Evolutionary conservation across 306 rosid genomes (phyloP).

Genomic region (Quercus aquifolioides): DNA sequence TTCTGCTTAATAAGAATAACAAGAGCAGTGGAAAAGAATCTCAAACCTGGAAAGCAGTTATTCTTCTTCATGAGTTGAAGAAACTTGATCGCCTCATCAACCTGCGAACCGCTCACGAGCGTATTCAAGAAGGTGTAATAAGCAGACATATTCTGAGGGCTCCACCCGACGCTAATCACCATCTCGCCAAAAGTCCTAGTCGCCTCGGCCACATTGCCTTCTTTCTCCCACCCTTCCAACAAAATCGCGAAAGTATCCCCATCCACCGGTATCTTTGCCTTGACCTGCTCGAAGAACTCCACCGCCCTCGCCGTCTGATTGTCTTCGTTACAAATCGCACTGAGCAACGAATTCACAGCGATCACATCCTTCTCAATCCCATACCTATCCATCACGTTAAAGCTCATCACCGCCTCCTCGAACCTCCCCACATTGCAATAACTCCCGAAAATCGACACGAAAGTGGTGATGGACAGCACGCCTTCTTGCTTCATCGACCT

Average conservation of each 20-base stretch:
- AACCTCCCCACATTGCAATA: constrained; percentile 52
- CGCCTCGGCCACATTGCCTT: constrained; percentile 47
- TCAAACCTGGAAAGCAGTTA: constrained; percentile 62
- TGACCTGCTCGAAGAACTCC: constrained; percentile 44
- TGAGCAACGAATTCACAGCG: constrained; percentile 55
- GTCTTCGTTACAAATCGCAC: constrained; percentile 52
- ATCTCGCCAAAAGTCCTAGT: constrained; percentile 49
- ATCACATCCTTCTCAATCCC: constrained; percentile 43
- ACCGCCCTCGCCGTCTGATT: constrained; percentile 36
- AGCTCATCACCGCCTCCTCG: constrained; percentile 59
- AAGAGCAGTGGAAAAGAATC: constrained; percentile 52
- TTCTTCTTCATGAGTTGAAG: constrained; percentile 50
- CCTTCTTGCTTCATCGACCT: constrained; percentile 61
- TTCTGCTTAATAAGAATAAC: constrained; percentile 48
- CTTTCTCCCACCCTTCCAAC: constrained; percentile 69
- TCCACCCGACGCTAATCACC: constrained; percentile 55
- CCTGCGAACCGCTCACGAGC: constrained; percentile 31
- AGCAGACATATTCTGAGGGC: constrained; percentile 34
- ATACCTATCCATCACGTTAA: constrained; percentile 62
- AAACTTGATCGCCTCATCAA: constrained; percentile 42
- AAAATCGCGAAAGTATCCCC: constrained; percentile 58
- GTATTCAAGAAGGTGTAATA: constrained; percentile 55
- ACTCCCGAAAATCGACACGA: constrained; percentile 54
- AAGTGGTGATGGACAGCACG: constrained; percentile 41
- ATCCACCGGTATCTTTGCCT: constrained; percentile 39